Evolutionary conservation across 2,329 filamentous ascomycete species (phyloP), one percentile per base, ranked within the genome.

Genomic region (Plectosphaerella cucumerina): DNA sequence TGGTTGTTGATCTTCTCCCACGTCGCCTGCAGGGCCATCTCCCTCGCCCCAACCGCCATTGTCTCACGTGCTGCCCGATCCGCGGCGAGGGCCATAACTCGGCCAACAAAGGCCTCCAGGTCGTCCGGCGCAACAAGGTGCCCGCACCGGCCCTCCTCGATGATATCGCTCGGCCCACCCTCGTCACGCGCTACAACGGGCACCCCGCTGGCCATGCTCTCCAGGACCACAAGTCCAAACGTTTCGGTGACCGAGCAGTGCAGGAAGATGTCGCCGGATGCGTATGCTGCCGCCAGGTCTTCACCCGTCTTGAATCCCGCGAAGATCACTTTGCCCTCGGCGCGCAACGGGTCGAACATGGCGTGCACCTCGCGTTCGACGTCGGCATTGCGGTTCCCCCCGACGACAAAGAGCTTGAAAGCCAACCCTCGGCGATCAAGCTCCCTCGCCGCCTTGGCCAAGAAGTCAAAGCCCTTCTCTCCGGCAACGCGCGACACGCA

Each of bases 1-100:
- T 79, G 81, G 59, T 86, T 85, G 68, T 86, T 86, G 65, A 88
- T 86, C 67, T 80, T 85, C 52, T 87, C 83, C 86, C 85, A 89
- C 0, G 83, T 88, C 3, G 81, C 84, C 46, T 83, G 74, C 53
- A 79, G 78, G 0, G 84, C 85, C 54, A 83, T 78, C 18, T 63
- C 61, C 48, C 84, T 74, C 2, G 82, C 77, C 9, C 72, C 69
- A 0, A 53, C 51, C 2, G 70, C 68, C 69, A 87, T 78, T 2
- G 56, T 61, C 5, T 58, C 47, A 8, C 81, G 73, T 15, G 80
- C 63, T 0, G 56, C 50, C 0, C 62, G 44, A 53, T 86, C 72
- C 2, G 60, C 65, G 1, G 75, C 73, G 0, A 88, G 68, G 50
- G 73, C 60, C 37, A 76, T 60, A 0, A 84, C 76, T 57, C 75